Percentiles rank a stretch among this genome's conserved stretches.
These are phyloP conservation scores for Coniochaeta sp. DNA, from an alignment of 2,329 filamentous ascomycete genomes.

Conservation along the genomic window DNA sequence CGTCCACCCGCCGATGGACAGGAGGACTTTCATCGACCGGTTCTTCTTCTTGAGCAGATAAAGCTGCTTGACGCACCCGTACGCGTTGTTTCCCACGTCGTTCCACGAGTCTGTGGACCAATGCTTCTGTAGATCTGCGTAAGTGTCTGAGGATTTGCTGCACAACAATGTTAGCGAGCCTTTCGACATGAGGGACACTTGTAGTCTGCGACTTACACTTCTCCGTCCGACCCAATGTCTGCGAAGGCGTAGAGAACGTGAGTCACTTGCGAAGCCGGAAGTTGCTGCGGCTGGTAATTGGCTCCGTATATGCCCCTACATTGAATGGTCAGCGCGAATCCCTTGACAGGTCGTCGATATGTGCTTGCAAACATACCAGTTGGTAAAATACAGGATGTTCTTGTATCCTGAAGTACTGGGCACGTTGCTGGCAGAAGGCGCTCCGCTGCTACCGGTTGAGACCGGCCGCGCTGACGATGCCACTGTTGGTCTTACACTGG, in stretches of 20 bases:
- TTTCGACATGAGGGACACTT: not conserved
- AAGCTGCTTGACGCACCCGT: slow-evolving; percentile 72
- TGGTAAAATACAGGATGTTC: slow-evolving; percentile 47
- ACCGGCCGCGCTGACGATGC: not conserved
- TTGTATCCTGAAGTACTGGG: slow-evolving; percentile 8
- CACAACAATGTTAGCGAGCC: slow-evolving; percentile 11
- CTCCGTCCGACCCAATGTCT: slow-evolving; percentile 35
- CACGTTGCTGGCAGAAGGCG: not conserved
- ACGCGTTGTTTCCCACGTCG: slow-evolving; percentile 56
- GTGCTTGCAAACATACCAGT: slow-evolving; percentile 34
- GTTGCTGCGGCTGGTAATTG: slow-evolving; percentile 56
- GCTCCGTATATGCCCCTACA: slow-evolving; percentile 31
- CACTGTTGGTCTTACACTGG: not conserved
- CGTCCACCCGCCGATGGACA: slow-evolving; percentile 77
- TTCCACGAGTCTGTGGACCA: slow-evolving; percentile 59
- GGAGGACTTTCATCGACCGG: slow-evolving; percentile 68
- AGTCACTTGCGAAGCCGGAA: slow-evolving; percentile 62
- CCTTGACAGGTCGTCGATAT: not conserved
- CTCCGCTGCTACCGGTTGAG: not conserved
- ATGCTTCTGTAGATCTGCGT: slow-evolving; percentile 59
- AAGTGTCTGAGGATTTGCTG: slow-evolving; percentile 49
- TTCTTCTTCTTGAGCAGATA: slow-evolving; percentile 69
- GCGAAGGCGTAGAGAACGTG: slow-evolving; percentile 61
- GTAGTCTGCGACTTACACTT: slow-evolving; percentile 28
- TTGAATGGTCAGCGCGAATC: not conserved